Evolutionary conservation across 2,329 filamentous ascomycete species (phyloP).

Genomic region (Cladosporium sphaerospermum): DNA sequence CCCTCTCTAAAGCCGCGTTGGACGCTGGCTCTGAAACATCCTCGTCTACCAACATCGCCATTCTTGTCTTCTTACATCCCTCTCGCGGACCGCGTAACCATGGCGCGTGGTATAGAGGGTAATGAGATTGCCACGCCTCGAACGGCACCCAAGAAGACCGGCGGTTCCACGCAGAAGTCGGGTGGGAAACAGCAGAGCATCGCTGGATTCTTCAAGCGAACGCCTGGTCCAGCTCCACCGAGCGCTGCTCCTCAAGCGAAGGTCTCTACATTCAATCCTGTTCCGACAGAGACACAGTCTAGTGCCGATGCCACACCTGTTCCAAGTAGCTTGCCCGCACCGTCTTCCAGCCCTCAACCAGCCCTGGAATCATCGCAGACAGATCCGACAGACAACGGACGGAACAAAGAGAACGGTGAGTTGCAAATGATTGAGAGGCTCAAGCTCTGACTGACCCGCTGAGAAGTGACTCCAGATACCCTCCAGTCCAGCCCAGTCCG

Average conservation of each 20-base stretch:
- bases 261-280: conserved; percentile 21
- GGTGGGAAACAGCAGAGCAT: conserved; percentile 65
- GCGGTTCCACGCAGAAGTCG: conserved; percentile 36
- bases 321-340: conserved; percentile 72
- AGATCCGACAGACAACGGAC: conserved; percentile 47
- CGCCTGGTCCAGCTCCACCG: conserved; percentile 33
- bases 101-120: conserved; percentile 42
- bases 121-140: conserved; percentile 42
- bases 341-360: conserved; percentile 64
- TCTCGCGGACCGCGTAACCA: conserved; percentile 15
- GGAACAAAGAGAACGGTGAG: conserved; percentile 50
- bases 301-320: conserved; percentile 58
- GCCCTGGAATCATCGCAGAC: conserved; percentile 30
- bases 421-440: conserved; percentile 22
- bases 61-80: neutral
- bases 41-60: neutral
- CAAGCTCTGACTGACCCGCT: conserved; percentile 25
- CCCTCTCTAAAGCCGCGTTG: neutral
- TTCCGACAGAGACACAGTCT: conserved; percentile 20
- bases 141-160: conserved; percentile 40
- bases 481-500: conserved; percentile 67
- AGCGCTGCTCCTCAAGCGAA: conserved; percentile 34
- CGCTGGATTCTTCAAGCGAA: conserved; percentile 66
- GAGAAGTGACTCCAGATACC: conserved; percentile 37
- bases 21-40: neutral